A percentile compares a stretch with the other conserved stretches of the same genome.
phyloP scores from a whole-genome alignment of 2,329 filamentous ascomycete species.

The Tolypocladium inflatum region DNA sequence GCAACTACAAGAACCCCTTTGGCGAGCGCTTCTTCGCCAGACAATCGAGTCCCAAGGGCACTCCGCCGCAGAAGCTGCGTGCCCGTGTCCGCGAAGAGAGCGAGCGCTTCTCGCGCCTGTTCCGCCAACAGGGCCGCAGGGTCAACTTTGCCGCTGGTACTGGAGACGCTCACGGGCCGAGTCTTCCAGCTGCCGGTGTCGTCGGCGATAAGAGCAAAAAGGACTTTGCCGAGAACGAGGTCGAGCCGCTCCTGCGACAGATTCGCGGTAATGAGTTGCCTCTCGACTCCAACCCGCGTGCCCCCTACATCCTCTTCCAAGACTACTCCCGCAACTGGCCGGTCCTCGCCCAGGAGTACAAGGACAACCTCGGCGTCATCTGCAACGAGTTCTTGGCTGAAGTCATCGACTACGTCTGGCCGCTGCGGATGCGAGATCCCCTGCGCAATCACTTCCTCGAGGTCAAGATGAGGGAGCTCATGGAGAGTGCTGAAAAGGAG shows the following conservation, averaged over 20 bases:
- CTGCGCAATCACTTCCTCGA: slow-evolving; percentile 39
- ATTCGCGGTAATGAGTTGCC: slow-evolving; percentile 43
- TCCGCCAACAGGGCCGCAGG: slow-evolving; percentile 40
- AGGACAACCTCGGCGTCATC: slow-evolving; percentile 43
- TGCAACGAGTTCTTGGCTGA: slow-evolving; percentile 44
- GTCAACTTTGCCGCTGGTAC: slow-evolving; percentile 28
- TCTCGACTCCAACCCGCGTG: slow-evolving; percentile 41
- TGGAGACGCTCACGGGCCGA: slow-evolving; percentile 8
- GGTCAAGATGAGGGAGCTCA: slow-evolving; percentile 35
- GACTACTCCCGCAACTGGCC: slow-evolving; percentile 44
- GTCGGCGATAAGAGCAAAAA: slow-evolving; percentile 31
- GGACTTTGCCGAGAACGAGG: slow-evolving; percentile 37
- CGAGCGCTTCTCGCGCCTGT: slow-evolving; percentile 37
- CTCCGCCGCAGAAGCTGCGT: slow-evolving; percentile 40
- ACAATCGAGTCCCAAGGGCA: slow-evolving; percentile 38
- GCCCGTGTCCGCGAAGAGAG: slow-evolving; percentile 42
- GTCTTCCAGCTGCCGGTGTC: slow-evolving; percentile 18
- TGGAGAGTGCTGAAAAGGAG: slow-evolving; percentile 36
- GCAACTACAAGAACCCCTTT: slow-evolving; percentile 46
- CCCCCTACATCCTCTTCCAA: slow-evolving; percentile 44
- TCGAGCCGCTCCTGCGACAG: slow-evolving; percentile 38
- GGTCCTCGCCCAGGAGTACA: slow-evolving; percentile 41
- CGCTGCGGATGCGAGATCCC: slow-evolving; percentile 40
- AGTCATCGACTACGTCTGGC: slow-evolving; percentile 41
- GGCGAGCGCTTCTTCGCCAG: slow-evolving; percentile 41